phyloP scores from a whole-genome alignment of 257 asterid genomes.

The Scutellaria galericulata region DNA sequence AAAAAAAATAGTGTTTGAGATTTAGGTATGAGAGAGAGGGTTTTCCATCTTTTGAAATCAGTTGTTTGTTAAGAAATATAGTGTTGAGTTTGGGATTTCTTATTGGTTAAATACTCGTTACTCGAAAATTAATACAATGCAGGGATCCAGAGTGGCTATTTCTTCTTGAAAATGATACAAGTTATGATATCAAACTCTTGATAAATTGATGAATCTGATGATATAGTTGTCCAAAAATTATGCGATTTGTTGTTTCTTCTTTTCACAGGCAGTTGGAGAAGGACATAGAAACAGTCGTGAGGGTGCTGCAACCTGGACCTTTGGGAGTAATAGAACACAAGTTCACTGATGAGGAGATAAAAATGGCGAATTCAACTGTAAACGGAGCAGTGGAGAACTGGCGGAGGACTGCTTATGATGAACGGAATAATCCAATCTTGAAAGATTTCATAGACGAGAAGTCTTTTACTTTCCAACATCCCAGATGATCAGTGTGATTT shows the following conservation, averaged over 20 bases:
- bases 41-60: background rate
- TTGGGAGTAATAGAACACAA: constrained; percentile 91
- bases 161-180: background rate
- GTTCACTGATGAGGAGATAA: constrained; percentile 76
- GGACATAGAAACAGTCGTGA: constrained; percentile 89
- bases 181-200: background rate
- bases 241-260: constrained; percentile 11
- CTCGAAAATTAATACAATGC: too few relatives aligned
- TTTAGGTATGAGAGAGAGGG: background rate
- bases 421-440: constrained; percentile 65
- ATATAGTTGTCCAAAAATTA: background rate
- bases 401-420: constrained; percentile 63
- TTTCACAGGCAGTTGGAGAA: constrained; percentile 77
- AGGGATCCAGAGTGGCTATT: too few relatives aligned
- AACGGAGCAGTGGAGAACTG: constrained; percentile 73
- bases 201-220: constrained; percentile 24
- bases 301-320: constrained; percentile 90
- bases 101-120: background rate
- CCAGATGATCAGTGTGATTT: constrained; percentile 33
- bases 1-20: too few relatives aligned
- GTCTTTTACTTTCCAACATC: constrained; percentile 31
- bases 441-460: constrained; percentile 66
- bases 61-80: background rate
- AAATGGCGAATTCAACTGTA: constrained; percentile 64
- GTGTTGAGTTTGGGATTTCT: background rate